Base-by-base conservation (phyloP, 2,329 filamentous ascomycete species). In the Waltergamsia citrina region DNA sequence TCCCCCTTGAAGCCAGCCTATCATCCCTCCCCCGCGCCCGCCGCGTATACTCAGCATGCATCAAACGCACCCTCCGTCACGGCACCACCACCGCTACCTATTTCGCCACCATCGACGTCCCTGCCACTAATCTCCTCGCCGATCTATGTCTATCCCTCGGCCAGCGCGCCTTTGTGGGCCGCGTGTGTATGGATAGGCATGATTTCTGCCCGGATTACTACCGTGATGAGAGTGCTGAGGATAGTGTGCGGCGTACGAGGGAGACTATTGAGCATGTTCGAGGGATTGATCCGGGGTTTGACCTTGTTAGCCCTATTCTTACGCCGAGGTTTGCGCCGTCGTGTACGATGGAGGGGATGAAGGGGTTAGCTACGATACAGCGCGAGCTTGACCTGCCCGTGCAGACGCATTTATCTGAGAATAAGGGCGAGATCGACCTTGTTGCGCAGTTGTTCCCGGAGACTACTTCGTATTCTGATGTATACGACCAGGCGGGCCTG, bases 31-130 rank as follows among this genome's bases (percentile, higher is more conserved):
- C 60, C 36, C 77, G 74, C 48, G 86, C 87, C 1, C 66, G 65
- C 11, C 67, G 64, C 23, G 78, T 93, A 41, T 98, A 96, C 60
- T 70, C 71, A 17, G 79, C 81, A 38, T 81, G 85, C 42, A 74
- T 98, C 42, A 67, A 76, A 20, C 78, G 85, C 30, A 94, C 87
- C 0, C 73, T 98, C 9, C 73, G 85, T 16, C 78, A 95, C 52
- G 92, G 92, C 41, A 98, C 92, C 8, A 98, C 92, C 1, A 92
- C 85, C 9, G 87, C 87, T 6, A 76, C 85, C n/a, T 96, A 96
- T 68, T 96, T 84, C 56, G 90, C 90, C 38, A 96, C 92, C 18
- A 78, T 86, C 41, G 80, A 94, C 53, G 83, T 94, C 2, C 68
- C 74, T 1, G 78, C 87, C 2, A 98, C 92, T n/a, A 95, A 94